Conservation (phyloP, 2,329 filamentous ascomycete genomes). For the Pseudogymnoascus sp. region DNA sequence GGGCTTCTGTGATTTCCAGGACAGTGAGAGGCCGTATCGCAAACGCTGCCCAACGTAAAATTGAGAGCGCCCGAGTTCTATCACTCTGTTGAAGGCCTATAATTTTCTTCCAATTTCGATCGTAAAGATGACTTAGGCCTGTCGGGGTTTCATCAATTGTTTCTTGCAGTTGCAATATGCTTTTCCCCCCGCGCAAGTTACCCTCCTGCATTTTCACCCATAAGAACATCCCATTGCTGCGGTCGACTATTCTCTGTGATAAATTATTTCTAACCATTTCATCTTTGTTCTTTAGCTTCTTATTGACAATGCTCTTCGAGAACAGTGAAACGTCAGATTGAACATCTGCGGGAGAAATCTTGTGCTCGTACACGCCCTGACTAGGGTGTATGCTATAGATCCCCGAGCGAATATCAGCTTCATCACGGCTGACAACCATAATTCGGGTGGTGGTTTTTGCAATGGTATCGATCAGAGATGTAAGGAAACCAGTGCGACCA, state of each 20-base stretch:
- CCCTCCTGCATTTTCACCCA: background rate
- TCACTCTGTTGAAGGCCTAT: conserved; percentile 10
- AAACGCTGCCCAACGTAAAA: conserved; percentile 20
- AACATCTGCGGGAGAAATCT: background rate
- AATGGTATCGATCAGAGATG: background rate
- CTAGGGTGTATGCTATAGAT: background rate
- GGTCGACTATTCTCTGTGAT: background rate
- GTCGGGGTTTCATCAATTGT: background rate
- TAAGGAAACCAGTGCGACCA: background rate
- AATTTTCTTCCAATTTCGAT: conserved; percentile 13
- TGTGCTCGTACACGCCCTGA: background rate
- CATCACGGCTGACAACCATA: background rate
- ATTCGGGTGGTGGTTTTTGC: background rate
- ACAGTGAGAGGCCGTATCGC: conserved; percentile 18
- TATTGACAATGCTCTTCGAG: background rate
- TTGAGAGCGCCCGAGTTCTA: conserved; percentile 14
- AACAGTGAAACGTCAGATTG: background rate
- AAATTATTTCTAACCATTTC: background rate
- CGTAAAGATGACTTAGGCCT: background rate
- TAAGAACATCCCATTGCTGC: background rate
- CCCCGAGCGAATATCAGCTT: background rate
- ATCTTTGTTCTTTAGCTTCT: background rate
- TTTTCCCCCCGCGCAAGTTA: background rate
- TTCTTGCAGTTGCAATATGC: background rate
- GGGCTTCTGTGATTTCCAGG: conserved; percentile 18